phyloP scores from a whole-genome alignment of 331 rosid genomes.

The Rhamnella rubrinervis region DNA sequence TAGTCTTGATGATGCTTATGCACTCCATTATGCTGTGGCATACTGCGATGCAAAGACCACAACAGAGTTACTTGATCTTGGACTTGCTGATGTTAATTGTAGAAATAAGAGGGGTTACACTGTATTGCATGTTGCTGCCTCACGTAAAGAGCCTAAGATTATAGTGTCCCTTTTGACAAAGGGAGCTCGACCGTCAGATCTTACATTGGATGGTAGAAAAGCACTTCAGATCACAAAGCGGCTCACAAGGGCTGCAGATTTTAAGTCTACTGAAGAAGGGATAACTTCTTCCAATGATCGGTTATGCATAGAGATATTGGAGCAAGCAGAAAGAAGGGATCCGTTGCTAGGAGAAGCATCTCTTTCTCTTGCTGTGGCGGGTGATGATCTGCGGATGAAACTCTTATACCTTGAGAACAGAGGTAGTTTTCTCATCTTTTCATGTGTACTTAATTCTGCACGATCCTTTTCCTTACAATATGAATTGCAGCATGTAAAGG shows the following conservation, averaged over 20 bases:
- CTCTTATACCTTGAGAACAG: conserved; percentile 72
- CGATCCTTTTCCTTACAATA: neutral
- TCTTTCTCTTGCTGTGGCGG: conserved; percentile 63
- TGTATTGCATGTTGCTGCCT: conserved; percentile 56
- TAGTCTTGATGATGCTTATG: conserved; percentile 54
- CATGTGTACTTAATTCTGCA: neutral
- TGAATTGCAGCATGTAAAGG: neutral
- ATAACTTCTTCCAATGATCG: conserved; percentile 39
- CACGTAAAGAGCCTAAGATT: conserved; percentile 59
- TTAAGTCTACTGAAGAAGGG: conserved; percentile 41
- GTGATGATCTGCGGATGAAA: conserved; percentile 60
- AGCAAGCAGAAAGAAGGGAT: conserved; percentile 76
- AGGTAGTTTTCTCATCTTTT: conserved; percentile 34
- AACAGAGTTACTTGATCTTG: conserved; percentile 60
- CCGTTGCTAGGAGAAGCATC: conserved; percentile 64
- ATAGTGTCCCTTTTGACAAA: conserved; percentile 63
- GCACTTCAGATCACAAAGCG: conserved; percentile 63
- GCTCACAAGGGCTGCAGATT: conserved; percentile 42
- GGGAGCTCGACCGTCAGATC: conserved; percentile 63
- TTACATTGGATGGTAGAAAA: conserved; percentile 62
- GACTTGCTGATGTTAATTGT: conserved; percentile 48
- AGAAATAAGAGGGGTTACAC: conserved; percentile 54
- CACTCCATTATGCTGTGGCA: conserved; percentile 65
- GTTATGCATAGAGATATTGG: conserved; percentile 64
- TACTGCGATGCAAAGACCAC: conserved; percentile 63